phyloP scores from a whole-genome alignment of 305 asterid species.

The Plantago lanceolata region DNA sequence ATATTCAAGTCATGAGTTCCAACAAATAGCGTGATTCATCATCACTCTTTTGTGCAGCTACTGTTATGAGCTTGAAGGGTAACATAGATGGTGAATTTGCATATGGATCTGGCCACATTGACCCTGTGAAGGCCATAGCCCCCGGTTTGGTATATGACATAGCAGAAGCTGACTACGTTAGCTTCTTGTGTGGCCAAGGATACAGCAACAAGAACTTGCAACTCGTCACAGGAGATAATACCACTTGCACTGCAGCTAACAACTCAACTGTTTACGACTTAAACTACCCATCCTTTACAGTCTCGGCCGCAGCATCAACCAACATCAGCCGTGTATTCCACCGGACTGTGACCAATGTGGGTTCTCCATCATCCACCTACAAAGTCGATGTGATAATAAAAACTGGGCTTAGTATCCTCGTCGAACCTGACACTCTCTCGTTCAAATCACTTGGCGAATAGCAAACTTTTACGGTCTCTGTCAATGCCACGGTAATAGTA shows the following conservation, averaged over 20 bases:
- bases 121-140: slow-evolving; percentile 42
- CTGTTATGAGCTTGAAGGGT: slow-evolving; percentile 25
- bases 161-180: slow-evolving; percentile 40
- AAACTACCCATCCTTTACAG: slow-evolving; percentile 51
- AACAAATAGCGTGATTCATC: not conserved
- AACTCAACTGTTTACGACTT: slow-evolving; percentile 47
- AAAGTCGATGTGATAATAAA: slow-evolving; percentile 26
- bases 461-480: slow-evolving; percentile 32
- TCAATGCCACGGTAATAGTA: slow-evolving; percentile 23
- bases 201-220: slow-evolving; percentile 36
- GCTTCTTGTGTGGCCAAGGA: slow-evolving; percentile 63
- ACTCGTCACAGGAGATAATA: slow-evolving; percentile 44
- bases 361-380: slow-evolving; percentile 43
- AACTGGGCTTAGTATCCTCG: slow-evolving; percentile 31
- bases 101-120: slow-evolving; percentile 62
- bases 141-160: slow-evolving; percentile 62
- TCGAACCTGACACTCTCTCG: slow-evolving; percentile 36
- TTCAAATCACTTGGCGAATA: slow-evolving; percentile 44
- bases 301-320: slow-evolving; percentile 23
- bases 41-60: slow-evolving; percentile 25
- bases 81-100: slow-evolving; percentile 54
- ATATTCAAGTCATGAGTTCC: not conserved
- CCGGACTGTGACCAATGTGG: slow-evolving; percentile 58
- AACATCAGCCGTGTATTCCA: slow-evolving; percentile 30
- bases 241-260: slow-evolving; percentile 35